These are phyloP conservation scores for Striga asiatica DNA, from an alignment of 257 asterid species.

Conservation along the genomic window DNA sequence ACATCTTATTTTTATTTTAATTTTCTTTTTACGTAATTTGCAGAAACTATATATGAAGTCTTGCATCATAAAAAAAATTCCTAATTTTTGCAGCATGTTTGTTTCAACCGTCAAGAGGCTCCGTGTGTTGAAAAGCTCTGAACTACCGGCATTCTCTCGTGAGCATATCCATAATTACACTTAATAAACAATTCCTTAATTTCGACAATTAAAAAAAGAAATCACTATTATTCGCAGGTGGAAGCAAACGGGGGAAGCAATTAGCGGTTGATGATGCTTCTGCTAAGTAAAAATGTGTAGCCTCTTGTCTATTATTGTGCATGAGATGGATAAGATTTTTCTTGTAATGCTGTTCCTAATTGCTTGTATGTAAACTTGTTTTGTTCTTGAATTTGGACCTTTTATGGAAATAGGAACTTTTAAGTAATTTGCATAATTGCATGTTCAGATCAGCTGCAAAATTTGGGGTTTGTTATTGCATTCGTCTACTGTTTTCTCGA, in stretches of 20 bases:
- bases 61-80: background rate
- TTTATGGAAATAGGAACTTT: constrained; percentile 9
- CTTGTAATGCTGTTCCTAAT: too few relatives aligned
- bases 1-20: constrained; percentile 31
- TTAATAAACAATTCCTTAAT: background rate
- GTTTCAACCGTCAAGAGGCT: constrained; percentile 76
- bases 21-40: too few relatives aligned
- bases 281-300: background rate
- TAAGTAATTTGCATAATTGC: constrained; percentile 15
- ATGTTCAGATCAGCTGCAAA: too few relatives aligned
- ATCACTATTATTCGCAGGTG: constrained; percentile 30
- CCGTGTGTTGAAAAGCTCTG: constrained; percentile 79
- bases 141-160: constrained; percentile 52
- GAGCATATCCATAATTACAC: constrained; percentile 20
- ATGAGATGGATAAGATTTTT: too few relatives aligned
- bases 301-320: too few relatives aligned
- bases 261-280: background rate
- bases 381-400: constrained; percentile 20
- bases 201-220: background rate
- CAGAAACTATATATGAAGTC: background rate
- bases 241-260: constrained; percentile 25
- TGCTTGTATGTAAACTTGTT: constrained; percentile 9
- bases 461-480: background rate
- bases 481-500: background rate
- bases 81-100: constrained; percentile 51